Evolutionary conservation across 257 asterid genomes (phyloP).

Genomic region (Galeopsis tetrahit): DNA sequence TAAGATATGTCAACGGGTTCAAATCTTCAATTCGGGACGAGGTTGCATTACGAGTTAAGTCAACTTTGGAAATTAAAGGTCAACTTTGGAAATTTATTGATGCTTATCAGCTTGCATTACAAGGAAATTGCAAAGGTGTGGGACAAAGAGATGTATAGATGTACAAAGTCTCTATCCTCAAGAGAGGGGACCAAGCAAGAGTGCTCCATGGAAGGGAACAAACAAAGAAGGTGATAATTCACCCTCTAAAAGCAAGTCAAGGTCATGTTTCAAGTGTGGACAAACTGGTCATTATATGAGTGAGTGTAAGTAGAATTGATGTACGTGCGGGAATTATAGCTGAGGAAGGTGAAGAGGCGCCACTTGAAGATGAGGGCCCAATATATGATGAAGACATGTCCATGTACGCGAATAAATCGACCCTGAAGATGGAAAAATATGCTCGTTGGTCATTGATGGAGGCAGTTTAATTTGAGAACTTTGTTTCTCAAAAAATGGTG

Average conservation of each 20-base stretch:
- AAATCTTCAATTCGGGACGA: slow-evolving; percentile 8
- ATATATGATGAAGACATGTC: slow-evolving; percentile 15
- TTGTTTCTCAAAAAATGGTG: background rate
- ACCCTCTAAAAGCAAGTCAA: background rate
- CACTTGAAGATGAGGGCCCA: background rate
- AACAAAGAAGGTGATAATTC: background rate
- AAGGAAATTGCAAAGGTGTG: no score
- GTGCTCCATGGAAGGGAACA: no score
- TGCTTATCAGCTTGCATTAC: background rate
- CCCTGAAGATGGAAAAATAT: slow-evolving; percentile 12
- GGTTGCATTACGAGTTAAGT: background rate
- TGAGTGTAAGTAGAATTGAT: background rate
- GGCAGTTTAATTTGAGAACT: no score
- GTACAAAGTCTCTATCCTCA: no score
- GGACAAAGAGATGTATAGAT: no score
- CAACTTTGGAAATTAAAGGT: no score
- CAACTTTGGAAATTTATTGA: slow-evolving; percentile 1
- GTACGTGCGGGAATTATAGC: background rate
- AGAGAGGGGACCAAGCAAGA: no score
- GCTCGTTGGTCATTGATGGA: no score
- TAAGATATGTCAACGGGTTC: slow-evolving; percentile 10
- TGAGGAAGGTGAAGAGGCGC: background rate
- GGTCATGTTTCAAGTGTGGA: background rate
- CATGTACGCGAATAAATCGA: background rate
- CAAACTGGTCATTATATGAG: slow-evolving; percentile 23